A percentile compares a stretch with the other conserved stretches of the same genome.
These are phyloP conservation scores for Aspergillus alliaceus DNA, from an alignment of 2,329 filamentous ascomycete species.

Conservation along the genomic window DNA sequence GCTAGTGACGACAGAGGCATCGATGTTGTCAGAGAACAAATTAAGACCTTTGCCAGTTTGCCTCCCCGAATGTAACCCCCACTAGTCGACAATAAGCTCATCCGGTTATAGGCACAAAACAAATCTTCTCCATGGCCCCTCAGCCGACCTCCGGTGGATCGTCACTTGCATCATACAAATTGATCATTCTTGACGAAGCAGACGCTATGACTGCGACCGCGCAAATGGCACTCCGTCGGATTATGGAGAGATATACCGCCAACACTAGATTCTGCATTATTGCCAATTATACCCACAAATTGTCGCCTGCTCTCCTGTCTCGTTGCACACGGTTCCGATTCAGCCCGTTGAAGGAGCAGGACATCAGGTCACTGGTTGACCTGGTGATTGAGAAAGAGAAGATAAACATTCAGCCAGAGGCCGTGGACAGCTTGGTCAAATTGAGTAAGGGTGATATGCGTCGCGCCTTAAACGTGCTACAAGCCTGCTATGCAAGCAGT, in stretches of 20 bases:
- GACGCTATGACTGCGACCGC: conserved; percentile 99
- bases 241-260: conserved; percentile 99
- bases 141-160: conserved; percentile 43
- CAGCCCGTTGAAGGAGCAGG: conserved; percentile 83
- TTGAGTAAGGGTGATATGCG: conserved; percentile 97
- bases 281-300: conserved; percentile 97
- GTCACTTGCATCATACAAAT: conserved; percentile 76
- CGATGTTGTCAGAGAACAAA: conserved; percentile 96
- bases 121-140: conserved; percentile 77
- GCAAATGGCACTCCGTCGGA: conserved; percentile 92
- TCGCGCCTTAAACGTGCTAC: conserved; percentile 87
- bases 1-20: conserved; percentile 97
- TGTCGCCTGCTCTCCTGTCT: conserved; percentile 87
- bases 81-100: background rate
- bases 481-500: conserved; percentile 95
- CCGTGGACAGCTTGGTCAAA: conserved; percentile 77
- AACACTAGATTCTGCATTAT: conserved; percentile 99
- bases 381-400: conserved; percentile 84
- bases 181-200: conserved; percentile 98
- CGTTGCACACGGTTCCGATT: conserved; percentile 94
- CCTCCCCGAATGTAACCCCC: conserved; percentile 4
- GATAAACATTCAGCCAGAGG: conserved; percentile 78
- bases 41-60: conserved; percentile 92
- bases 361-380: conserved; percentile 83
- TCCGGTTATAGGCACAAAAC: conserved; percentile 66